Percentiles rank a stretch among this genome's conserved stretches.
These are phyloP conservation scores for Aleurites moluccanus DNA, from an alignment of 441 rosid species.

Conservation along the genomic window DNA sequence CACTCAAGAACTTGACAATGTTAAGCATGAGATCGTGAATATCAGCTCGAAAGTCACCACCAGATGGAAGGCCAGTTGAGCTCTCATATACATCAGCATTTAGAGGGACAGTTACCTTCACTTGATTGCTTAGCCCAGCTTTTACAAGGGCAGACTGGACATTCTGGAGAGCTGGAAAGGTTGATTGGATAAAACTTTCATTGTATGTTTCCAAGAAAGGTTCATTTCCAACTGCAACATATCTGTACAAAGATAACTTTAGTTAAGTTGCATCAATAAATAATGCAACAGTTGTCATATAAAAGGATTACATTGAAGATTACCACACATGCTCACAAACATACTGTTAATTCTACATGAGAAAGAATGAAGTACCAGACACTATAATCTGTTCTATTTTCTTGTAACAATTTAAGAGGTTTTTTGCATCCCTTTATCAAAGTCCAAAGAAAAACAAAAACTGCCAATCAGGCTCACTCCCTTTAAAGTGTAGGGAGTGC, in stretches of 20 bases:
- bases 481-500: too few relatives aligned
- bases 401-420: neutral
- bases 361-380: too few relatives aligned
- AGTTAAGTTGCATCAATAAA: neutral
- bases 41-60: conserved; percentile 86
- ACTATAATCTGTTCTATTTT: neutral
- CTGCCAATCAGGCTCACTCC: too few relatives aligned
- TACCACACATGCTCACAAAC: neutral
- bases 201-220: conserved; percentile 88
- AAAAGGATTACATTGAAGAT: neutral
- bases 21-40: conserved; percentile 74
- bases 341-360: neutral
- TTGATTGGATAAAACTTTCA: conserved; percentile 62
- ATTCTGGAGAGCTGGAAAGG: conserved; percentile 80
- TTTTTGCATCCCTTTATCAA: neutral
- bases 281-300: neutral
- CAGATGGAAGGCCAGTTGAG: conserved; percentile 57
- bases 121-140: conserved; percentile 73
- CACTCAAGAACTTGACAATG: conserved; percentile 77
- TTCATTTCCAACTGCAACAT: conserved; percentile 92
- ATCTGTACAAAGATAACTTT: conserved; percentile 42
- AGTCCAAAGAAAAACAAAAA: neutral
- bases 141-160: conserved; percentile 72
- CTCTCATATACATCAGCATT: conserved; percentile 84
- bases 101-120: conserved; percentile 73